Base-by-base conservation (phyloP, 345 rosid genomes). In the Corymbia maculata region DNA sequence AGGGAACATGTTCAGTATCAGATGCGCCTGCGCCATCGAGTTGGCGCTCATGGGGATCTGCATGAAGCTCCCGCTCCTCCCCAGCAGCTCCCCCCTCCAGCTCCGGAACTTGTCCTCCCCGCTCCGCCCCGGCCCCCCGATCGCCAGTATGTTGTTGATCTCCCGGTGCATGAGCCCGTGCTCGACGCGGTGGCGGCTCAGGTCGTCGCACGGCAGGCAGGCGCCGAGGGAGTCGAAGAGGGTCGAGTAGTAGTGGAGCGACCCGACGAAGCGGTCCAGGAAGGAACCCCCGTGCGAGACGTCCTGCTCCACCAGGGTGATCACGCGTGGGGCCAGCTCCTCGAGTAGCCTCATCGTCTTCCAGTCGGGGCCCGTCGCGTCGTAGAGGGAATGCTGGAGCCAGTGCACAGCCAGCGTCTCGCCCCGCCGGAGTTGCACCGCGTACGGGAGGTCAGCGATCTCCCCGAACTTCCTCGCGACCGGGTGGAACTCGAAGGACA, bases 21-120 rank as follows among this genome's bases (percentile, higher is more conserved):
- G 93, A 70, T 94, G 96, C 13, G 97, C 97, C 88, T 95, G 96
- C 8, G 97, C 95, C 97, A 94, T 91, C 1, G 96, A 93, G 88
- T 92, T 94, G 36, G 91, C 90, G 64, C 96, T 95, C 95, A 94
- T 94, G 4, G 95, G 94, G 26, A 94, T 88, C 87, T 92, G 95
- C 47, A 86, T 50, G 49, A 93, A 94, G 12, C 92, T 57, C 51
- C 86, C 87, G 70, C 87, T 90, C 8, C 91, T 90, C 17, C 44
- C 79, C 1, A 55, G 91, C 4, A 95, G 88, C 89, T 94, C 96
- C 28, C 90, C 87, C 49, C 94, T 91, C 97, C 97, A 94, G 4
- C 91, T 91, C 91, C 87, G 79, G 47, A 91, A 91, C 92, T 93
- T 95, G 19, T 95, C 97, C 88, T 94, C 95, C 51, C 97, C 97